Conservation (phyloP, 805 yeast species). For the Candida khao-thaluensis region DNA sequence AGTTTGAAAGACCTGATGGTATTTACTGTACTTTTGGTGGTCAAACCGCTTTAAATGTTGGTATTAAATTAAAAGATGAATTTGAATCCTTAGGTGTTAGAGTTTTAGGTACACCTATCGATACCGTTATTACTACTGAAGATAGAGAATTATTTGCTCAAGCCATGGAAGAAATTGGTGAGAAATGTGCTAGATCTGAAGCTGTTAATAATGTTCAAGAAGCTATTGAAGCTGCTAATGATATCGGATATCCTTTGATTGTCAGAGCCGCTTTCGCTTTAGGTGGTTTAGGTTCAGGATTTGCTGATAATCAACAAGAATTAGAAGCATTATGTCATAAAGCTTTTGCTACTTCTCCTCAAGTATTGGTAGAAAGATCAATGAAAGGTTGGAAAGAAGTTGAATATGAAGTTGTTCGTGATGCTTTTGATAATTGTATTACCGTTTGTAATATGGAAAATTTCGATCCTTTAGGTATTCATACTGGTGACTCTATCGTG, state of each 20-base stretch:
- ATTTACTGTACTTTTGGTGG: constrained; percentile 97
- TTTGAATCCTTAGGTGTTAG: constrained; percentile 87
- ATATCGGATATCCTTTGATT: constrained; percentile 92
- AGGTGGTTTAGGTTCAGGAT: constrained; percentile 98
- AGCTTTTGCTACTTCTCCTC: constrained; percentile 95
- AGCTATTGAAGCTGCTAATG: constrained; percentile 85
- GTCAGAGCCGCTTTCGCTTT: constrained; percentile 96
- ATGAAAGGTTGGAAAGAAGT: constrained; percentile 99
- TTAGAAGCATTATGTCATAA: constrained; percentile 79
- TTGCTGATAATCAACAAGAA: constrained; percentile 81
- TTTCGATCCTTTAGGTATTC: constrained; percentile 97
- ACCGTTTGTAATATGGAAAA: constrained; percentile 99
- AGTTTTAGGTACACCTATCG: constrained; percentile 96
- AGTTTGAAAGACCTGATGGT: constrained; percentile 95
- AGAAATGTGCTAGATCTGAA: constrained; percentile 93
- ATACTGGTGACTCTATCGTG: constrained; percentile 98
- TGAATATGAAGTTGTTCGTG: constrained; percentile 97
- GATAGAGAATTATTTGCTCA: constrained; percentile 95
- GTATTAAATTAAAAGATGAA: constrained; percentile 94
- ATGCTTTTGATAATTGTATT: constrained; percentile 93
- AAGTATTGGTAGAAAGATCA: constrained; percentile 93
- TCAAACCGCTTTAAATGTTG: constrained; percentile 95
- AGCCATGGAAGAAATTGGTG: constrained; percentile 91
- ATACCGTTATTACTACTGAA: constrained; percentile 93
- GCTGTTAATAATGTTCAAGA: constrained; percentile 94